Evolutionary conservation across 495 filamentous ascomycete species (phyloP), one percentile per base, ranked within the genome.

Genomic region (Parathielavia appendiculata): DNA sequence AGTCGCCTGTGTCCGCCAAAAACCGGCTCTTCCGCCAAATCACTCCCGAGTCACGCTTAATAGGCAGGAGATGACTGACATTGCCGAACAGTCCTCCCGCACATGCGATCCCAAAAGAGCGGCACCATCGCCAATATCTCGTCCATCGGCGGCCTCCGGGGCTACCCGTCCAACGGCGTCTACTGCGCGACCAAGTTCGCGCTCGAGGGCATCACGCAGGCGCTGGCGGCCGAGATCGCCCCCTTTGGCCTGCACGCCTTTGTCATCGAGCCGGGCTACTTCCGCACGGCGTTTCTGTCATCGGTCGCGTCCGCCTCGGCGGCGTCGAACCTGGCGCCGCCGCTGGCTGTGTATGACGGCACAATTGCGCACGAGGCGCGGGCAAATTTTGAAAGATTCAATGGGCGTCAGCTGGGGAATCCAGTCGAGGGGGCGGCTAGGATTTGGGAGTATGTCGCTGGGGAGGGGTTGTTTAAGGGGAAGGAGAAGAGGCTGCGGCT

Each of bases 71-170:
- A n/a, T n/a, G n/a, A n/a, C n/a, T n/a, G n/a, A n/a, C n/a, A n/a
- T n/a, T n/a, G n/a, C n/a, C n/a, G n/a, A n/a, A n/a, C 26, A 30
- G 26, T 73, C 8, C 61, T 83, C 1, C 82, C 82, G 0, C 63
- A 64, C 30, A 69, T 83, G 65, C 75, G 81, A 39, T 48, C 59
- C 10, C 73, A 69, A 23, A 64, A 64, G n/a, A 62, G 65, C 0
- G 81, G 80, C 4, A 66, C 71, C 4, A 69, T 83, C 53, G 57
- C 35, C 47, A 50, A 50, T 30, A 12, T 50, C 47, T 35, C 47
- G n/a, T 35, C 30, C 47, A 50, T 50, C 47, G 47, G 30, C n/a
- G 47, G 47, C 30, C 32, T 19, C 5, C 30, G 12, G 30, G n/a
- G 47, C 30, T 36, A 35, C 30, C 30, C 47, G 5, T 50, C 47